Conservation (phyloP, 371 early-diverging fungal genomes). For the Nematocida sp. region DNA sequence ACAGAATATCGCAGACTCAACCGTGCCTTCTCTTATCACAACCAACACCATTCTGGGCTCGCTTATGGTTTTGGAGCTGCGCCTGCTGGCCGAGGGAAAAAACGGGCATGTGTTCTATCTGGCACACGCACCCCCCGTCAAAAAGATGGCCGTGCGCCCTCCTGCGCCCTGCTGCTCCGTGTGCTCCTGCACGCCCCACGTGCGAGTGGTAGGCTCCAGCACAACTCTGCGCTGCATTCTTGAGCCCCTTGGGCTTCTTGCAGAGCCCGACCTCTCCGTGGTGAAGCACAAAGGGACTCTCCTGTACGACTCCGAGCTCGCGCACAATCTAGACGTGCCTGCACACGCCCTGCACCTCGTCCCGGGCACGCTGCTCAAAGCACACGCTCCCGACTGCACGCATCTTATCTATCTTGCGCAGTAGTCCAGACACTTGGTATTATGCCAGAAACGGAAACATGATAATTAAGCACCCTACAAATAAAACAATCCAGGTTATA, state of each 20-base stretch:
- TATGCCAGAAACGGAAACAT: too few relatives aligned
- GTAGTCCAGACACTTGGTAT: too few relatives aligned
- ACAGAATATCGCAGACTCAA: constrained; percentile 53
- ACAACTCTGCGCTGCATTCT: too few relatives aligned
- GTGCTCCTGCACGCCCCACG: background rate
- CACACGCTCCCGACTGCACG: too few relatives aligned
- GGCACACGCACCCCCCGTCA: background rate
- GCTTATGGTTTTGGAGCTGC: constrained; percentile 66
- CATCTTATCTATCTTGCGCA: too few relatives aligned
- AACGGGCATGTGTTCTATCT: constrained; percentile 15
- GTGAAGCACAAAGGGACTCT: background rate
- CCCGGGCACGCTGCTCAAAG: too few relatives aligned
- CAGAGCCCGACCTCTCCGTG: background rate
- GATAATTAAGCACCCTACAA: too few relatives aligned
- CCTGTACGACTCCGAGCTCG: constrained; percentile 8
- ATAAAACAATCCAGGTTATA: background rate
- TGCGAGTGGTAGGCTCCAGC: background rate
- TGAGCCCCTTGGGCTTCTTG: background rate
- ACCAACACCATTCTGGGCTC: constrained; percentile 61
- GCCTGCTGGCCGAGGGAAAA: background rate
- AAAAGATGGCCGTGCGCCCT: background rate
- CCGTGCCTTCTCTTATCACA: constrained; percentile 62
- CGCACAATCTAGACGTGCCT: background rate
- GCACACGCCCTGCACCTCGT: background rate
- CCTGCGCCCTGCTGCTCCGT: background rate